Conservation (phyloP, 73 alveolate genomes). For the Tetrahymena malaccensis region DNA sequence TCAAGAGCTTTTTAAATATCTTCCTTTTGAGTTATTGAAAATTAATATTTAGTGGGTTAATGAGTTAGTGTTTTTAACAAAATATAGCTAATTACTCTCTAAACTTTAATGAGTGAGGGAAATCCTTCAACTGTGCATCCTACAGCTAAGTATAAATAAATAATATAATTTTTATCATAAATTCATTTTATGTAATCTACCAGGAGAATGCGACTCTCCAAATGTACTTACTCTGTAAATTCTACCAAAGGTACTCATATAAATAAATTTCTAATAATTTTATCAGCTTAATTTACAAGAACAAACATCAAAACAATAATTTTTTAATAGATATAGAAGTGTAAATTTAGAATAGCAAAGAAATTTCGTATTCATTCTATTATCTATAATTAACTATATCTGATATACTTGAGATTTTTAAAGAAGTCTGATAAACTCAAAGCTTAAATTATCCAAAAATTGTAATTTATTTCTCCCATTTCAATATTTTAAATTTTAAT, state of each 20-base stretch:
- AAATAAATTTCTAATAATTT: not conserved
- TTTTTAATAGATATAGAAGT: not conserved
- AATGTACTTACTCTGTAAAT: conserved; percentile 63
- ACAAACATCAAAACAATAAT: not conserved
- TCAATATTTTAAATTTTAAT: too few species aligned
- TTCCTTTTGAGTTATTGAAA: conserved; percentile 2
- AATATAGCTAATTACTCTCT: not conserved
- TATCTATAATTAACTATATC: too few species aligned
- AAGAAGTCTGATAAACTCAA: too few species aligned
- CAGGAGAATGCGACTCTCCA: conserved; percentile 72
- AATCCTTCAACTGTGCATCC: conserved; percentile 83
- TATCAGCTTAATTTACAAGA: not conserved
- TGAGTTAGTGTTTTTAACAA: not conserved
- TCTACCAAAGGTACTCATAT: conserved; percentile 58
- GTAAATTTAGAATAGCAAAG: not conserved
- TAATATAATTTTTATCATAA: not conserved
- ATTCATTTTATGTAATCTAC: not conserved
- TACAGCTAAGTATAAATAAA: conserved; percentile 23
- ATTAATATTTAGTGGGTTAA: not conserved
- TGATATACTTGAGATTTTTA: too few species aligned
- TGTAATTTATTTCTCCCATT: too few species aligned
- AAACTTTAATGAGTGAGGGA: conserved; percentile 43
- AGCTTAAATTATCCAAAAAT: too few species aligned
- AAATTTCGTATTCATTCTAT: not conserved
- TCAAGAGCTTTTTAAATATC: conserved; percentile 54